Conservation (phyloP, 129 eudicot genomes). For the Silybum marianum region DNA sequence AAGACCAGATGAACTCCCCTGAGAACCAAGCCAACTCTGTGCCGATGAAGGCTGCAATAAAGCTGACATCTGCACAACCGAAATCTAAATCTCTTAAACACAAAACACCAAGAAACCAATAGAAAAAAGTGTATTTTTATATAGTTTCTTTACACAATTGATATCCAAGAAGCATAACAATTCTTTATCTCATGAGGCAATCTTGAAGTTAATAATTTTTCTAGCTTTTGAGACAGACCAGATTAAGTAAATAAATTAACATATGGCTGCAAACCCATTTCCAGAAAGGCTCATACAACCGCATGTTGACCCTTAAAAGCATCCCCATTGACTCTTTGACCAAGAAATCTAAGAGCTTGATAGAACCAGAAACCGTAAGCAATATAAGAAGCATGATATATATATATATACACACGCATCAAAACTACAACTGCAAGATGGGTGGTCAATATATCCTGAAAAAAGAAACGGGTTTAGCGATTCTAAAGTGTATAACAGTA, state of each 20-base stretch:
- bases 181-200: neutral
- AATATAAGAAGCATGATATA: conserved; percentile 22
- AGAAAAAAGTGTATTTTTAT: neutral
- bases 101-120: neutral
- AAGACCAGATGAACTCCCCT: conserved; percentile 87
- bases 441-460: conserved; percentile 15
- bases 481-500: conserved; percentile 14
- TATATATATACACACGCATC: neutral
- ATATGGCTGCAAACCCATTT: conserved; percentile 37
- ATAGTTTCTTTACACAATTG: conserved; percentile 3
- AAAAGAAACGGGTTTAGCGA: conserved; percentile 25
- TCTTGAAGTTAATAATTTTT: neutral
- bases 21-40: conserved; percentile 96
- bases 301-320: conserved; percentile 39
- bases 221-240: neutral
- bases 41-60: conserved; percentile 75
- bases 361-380: conserved; percentile 18
- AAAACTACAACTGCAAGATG: too few relatives aligned
- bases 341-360: conserved; percentile 21
- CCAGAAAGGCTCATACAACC: conserved; percentile 26
- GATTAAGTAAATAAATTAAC: conserved; percentile 1
- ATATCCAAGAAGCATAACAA: conserved; percentile 16
- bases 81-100: conserved; percentile 35
- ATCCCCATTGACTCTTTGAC: conserved; percentile 29
- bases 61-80: conserved; percentile 77